Evolutionary conservation across 1,284 basidiomycete species (phyloP).

Genomic region (Pyrrhoderma noxium): DNA sequence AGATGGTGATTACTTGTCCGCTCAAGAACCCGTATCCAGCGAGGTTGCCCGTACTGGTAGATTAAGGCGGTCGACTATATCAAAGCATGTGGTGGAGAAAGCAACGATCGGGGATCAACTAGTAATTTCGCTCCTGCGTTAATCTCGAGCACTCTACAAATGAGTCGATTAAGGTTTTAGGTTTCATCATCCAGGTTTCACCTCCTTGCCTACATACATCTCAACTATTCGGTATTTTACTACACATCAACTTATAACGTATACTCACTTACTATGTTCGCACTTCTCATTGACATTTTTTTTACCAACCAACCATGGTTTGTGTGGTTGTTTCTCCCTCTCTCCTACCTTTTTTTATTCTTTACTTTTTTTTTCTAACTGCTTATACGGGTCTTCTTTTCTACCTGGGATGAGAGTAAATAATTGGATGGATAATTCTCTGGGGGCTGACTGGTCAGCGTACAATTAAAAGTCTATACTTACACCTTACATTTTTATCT

Average conservation of each 20-base stretch:
- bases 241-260: too few species aligned
- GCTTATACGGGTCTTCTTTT: too few species aligned
- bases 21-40: slow-evolving; percentile 14
- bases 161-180: slow-evolving; percentile 12
- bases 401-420: too few species aligned
- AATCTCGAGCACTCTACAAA: slow-evolving; percentile 14
- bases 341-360: background rate
- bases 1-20: slow-evolving; percentile 11
- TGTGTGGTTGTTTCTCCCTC: background rate
- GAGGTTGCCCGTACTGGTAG: slow-evolving; percentile 16
- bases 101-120: slow-evolving; percentile 14
- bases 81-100: slow-evolving; percentile 18
- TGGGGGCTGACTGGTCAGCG: too few species aligned
- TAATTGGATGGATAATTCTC: too few species aligned
- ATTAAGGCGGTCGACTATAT: slow-evolving; percentile 13
- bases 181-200: background rate
- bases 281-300: too few species aligned
- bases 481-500: background rate
- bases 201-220: background rate
- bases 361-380: background rate
- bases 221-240: too few species aligned
- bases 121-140: slow-evolving; percentile 12
- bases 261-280: too few species aligned
- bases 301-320: too few species aligned
- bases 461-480: too few species aligned